Conservation (phyloP, 495 filamentous ascomycete species). For the Podospora pseudocomata region DNA sequence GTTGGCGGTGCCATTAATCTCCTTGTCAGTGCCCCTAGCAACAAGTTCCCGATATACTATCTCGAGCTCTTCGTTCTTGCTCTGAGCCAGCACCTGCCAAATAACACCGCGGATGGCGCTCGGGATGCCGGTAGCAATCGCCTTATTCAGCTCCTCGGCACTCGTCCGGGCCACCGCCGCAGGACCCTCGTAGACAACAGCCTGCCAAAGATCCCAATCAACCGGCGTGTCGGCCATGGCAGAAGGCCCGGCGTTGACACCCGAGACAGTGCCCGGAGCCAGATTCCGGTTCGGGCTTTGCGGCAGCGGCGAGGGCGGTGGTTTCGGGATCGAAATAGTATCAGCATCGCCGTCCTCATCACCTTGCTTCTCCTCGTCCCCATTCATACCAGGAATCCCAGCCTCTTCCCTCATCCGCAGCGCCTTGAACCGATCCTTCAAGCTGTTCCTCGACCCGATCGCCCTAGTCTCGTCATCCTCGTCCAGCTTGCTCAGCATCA, state of each 20-base stretch:
- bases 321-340: slow-evolving; percentile 30
- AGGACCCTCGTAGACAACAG: slow-evolving; percentile 89
- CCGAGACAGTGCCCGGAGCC: slow-evolving; percentile 78
- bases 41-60: slow-evolving; percentile 81
- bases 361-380: slow-evolving; percentile 48
- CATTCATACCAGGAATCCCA: slow-evolving; percentile 34
- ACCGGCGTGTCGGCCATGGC: slow-evolving; percentile 64
- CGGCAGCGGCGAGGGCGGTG: slow-evolving; percentile 47
- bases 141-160: slow-evolving; percentile 79
- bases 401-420: slow-evolving; percentile 78
- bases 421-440: slow-evolving; percentile 83
- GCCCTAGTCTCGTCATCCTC: slow-evolving; percentile 55
- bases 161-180: slow-evolving; percentile 79
- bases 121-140: slow-evolving; percentile 91
- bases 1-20: slow-evolving; percentile 52
- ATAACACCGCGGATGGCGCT: slow-evolving; percentile 93
- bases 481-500: slow-evolving; percentile 66
- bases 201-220: slow-evolving; percentile 98
- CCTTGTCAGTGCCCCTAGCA: slow-evolving; percentile 69
- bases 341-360: slow-evolving; percentile 50
- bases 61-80: slow-evolving; percentile 86
- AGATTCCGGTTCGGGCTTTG: slow-evolving; percentile 55
- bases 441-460: slow-evolving; percentile 53
- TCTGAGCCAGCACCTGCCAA: slow-evolving; percentile 95
- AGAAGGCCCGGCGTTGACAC: slow-evolving; percentile 67